Percentiles rank a stretch among this genome's conserved stretches.
Conservation (phyloP, 495 filamentous ascomycete genomes). For the Pyronema omphalodes region DNA sequence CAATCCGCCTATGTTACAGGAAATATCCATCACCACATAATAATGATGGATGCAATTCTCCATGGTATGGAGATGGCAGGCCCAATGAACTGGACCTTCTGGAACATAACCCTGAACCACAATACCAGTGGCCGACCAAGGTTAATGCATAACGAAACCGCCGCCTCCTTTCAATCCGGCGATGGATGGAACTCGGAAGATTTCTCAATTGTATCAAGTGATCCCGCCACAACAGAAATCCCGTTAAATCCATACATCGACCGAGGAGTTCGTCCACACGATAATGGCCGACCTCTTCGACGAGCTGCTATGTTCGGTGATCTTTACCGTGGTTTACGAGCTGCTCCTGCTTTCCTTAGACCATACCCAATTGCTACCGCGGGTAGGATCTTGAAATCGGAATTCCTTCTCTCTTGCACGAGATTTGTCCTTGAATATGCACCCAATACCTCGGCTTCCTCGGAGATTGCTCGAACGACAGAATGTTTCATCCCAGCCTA, state of each 20-base stretch:
- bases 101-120: slow-evolving; percentile 18
- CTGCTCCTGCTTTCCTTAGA: slow-evolving; percentile 15
- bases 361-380: slow-evolving; percentile 20
- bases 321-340: slow-evolving; percentile 17
- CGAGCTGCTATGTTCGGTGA: slow-evolving; percentile 14
- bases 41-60: slow-evolving; percentile 18
- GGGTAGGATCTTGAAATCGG: slow-evolving; percentile 12
- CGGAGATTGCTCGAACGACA: slow-evolving; percentile 11
- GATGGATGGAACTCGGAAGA: slow-evolving; percentile 67
- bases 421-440: slow-evolving; percentile 15
- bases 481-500: slow-evolving; percentile 21
- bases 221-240: slow-evolving; percentile 10
- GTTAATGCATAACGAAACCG: slow-evolving; percentile 34
- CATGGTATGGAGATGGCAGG: slow-evolving; percentile 18
- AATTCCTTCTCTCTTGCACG: slow-evolving; percentile 14
- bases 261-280: slow-evolving; percentile 6
- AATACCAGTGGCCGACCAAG: slow-evolving; percentile 7
- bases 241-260: slow-evolving; percentile 5
- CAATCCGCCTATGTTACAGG: slow-evolving; percentile 54
- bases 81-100: slow-evolving; percentile 21
- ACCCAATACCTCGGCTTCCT: not conserved
- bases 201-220: slow-evolving; percentile 43
- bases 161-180: slow-evolving; percentile 35
- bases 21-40: slow-evolving; percentile 15
- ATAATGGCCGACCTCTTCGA: slow-evolving; percentile 9